These are phyloP conservation scores for Cryphonectria nitschkei DNA, from an alignment of 2,329 filamentous ascomycete genomes.

Conservation along the genomic window DNA sequence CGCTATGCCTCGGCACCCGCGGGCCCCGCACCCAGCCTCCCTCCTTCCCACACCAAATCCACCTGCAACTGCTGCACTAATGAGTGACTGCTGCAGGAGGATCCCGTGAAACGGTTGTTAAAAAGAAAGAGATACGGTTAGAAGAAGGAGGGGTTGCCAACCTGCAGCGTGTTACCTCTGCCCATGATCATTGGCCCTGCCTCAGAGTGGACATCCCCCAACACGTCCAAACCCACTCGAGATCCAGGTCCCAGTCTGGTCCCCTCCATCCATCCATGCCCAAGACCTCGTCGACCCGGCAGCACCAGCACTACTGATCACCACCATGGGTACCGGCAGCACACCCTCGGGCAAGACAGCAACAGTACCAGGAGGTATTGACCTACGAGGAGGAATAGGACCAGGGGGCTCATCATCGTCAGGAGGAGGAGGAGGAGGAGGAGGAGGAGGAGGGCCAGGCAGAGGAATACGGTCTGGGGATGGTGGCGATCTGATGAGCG, in stretches of 20 bases:
- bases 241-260: neutral
- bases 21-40: neutral
- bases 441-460: neutral
- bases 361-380: neutral
- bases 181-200: neutral
- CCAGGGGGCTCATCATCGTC: neutral
- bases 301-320: neutral
- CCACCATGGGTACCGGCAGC: constrained; percentile 21
- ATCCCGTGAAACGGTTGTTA: too few relatives aligned
- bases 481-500: constrained; percentile 18
- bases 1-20: neutral
- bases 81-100: too few relatives aligned
- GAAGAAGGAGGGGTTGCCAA: neutral
- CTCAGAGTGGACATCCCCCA: neutral
- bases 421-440: neutral
- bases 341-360: constrained; percentile 14
- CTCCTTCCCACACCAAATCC: neutral
- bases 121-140: neutral
- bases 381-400: neutral
- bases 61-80: neutral
- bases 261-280: neutral
- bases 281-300: neutral
- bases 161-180: neutral
- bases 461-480: constrained; percentile 14
- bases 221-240: neutral